phyloP scores from a whole-genome alignment of 163 green algal genomes.

The Volvox carteri region DNA sequence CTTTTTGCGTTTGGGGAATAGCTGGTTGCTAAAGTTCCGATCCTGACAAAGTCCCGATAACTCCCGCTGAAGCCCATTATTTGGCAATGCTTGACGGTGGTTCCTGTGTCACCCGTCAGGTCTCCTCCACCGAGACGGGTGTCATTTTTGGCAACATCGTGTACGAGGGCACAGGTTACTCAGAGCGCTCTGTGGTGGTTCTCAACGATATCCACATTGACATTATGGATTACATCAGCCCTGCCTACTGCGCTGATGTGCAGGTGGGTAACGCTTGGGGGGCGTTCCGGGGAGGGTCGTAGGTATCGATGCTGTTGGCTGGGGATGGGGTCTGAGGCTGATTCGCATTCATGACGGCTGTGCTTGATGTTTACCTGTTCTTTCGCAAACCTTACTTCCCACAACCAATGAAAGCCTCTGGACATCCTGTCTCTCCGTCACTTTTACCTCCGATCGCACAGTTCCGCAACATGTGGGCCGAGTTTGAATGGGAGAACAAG shows the following conservation, averaged over 20 bases:
- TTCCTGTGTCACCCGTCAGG: too few species aligned
- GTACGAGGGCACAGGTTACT: conserved; percentile 91
- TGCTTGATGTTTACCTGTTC: too few species aligned
- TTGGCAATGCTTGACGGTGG: too few species aligned
- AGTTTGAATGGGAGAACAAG: conserved; percentile 99
- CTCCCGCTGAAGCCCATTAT: too few species aligned
- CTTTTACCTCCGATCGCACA: background rate
- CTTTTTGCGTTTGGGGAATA: too few species aligned
- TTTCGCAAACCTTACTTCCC: too few species aligned
- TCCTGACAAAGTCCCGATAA: too few species aligned
- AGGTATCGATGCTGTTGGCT: background rate
- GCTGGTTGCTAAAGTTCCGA: too few species aligned
- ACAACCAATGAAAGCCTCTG: too few species aligned
- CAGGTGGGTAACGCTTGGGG: conserved; percentile 35
- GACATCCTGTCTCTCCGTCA: too few species aligned
- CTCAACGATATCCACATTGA: conserved; percentile 99
- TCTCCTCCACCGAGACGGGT: conserved; percentile 98
- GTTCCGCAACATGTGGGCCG: conserved; percentile 99
- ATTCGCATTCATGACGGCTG: too few species aligned
- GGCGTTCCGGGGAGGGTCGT: background rate
- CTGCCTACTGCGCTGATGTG: conserved; percentile 91
- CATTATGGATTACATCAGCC: conserved; percentile 99
- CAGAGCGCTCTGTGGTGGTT: conserved; percentile 94
- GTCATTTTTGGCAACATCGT: conserved; percentile 99
- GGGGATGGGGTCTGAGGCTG: too few species aligned